These are phyloP conservation scores for Dactylonectria macrodidyma DNA, from an alignment of 2,329 filamentous ascomycete species.

Conservation along the genomic window DNA sequence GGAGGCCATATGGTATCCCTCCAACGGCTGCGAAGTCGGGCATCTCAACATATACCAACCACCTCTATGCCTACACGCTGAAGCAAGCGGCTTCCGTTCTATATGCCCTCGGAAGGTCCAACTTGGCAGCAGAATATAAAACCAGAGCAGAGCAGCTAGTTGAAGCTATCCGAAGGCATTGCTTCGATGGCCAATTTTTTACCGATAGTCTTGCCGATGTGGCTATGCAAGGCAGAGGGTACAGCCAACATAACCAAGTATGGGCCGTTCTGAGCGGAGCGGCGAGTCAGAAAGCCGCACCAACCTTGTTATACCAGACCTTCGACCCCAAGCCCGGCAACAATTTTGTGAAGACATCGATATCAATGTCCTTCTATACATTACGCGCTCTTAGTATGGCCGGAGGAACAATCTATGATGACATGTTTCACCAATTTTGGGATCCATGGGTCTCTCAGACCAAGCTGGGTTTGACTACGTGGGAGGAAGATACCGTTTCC, in stretches of 20 bases:
- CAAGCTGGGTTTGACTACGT: slow-evolving; percentile 34
- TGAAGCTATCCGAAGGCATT: slow-evolving; percentile 45
- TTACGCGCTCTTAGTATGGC: slow-evolving; percentile 29
- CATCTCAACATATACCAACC: slow-evolving; percentile 39
- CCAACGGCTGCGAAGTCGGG: slow-evolving; percentile 53
- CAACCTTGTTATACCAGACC: background rate
- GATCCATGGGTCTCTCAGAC: slow-evolving; percentile 35
- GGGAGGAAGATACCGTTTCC: slow-evolving; percentile 38
- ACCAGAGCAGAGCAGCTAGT: slow-evolving; percentile 41
- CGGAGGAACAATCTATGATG: slow-evolving; percentile 30
- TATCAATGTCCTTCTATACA: slow-evolving; percentile 40
- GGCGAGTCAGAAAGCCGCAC: background rate
- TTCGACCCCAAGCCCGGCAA: background rate
- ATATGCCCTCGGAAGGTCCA: slow-evolving; percentile 50
- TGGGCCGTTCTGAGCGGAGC: slow-evolving; percentile 53
- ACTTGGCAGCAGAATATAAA: slow-evolving; percentile 47
- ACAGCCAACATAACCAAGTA: slow-evolving; percentile 54
- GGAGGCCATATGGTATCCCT: slow-evolving; percentile 53
- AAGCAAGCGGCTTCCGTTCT: slow-evolving; percentile 50
- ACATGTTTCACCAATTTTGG: slow-evolving; percentile 35
- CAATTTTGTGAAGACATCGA: slow-evolving; percentile 8
- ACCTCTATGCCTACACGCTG: slow-evolving; percentile 56
- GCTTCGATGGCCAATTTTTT: slow-evolving; percentile 51
- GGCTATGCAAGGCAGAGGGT: slow-evolving; percentile 32
- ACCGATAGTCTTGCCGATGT: slow-evolving; percentile 51